Percentiles rank a stretch among this genome's conserved stretches.
Conservation (phyloP, 106 monocot genomes). For the Amphibolis antarctica region DNA sequence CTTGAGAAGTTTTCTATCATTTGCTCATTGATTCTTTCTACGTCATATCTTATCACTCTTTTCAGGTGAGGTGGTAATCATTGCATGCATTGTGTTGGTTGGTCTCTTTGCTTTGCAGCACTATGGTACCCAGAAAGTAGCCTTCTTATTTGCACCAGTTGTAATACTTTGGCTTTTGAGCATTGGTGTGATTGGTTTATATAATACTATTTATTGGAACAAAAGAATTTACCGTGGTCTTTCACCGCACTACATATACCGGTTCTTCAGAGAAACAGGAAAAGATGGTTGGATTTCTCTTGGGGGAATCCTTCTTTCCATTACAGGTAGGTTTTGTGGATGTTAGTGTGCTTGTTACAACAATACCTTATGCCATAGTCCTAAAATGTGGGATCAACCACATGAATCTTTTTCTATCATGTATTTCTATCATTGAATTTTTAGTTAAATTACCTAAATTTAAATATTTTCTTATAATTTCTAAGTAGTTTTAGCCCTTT, state of each 20-base stretch:
- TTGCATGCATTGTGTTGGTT: conserved; percentile 70
- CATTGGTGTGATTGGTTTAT: conserved; percentile 59
- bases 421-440: too few relatives aligned
- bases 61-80: conserved; percentile 55
- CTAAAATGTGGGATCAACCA: too few relatives aligned
- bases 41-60: not conserved
- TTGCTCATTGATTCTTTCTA: too few relatives aligned
- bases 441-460: too few relatives aligned
- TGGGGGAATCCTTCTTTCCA: conserved; percentile 69
- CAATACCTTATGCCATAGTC: too few relatives aligned
- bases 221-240: conserved; percentile 50
- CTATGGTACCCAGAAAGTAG: conserved; percentile 79
- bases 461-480: too few relatives aligned
- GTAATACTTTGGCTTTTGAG: conserved; percentile 67
- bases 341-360: not conserved
- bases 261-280: conserved; percentile 52
- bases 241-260: conserved; percentile 65
- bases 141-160: conserved; percentile 79
- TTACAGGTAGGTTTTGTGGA: conserved; percentile 37
- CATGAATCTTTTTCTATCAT: too few relatives aligned
- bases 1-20: too few relatives aligned
- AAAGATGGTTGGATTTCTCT: conserved; percentile 83
- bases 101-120: conserved; percentile 92
- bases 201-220: conserved; percentile 79
- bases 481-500: too few relatives aligned